phyloP scores from a whole-genome alignment of 2,329 filamentous ascomycete species.

The Didymella segeticola region DNA sequence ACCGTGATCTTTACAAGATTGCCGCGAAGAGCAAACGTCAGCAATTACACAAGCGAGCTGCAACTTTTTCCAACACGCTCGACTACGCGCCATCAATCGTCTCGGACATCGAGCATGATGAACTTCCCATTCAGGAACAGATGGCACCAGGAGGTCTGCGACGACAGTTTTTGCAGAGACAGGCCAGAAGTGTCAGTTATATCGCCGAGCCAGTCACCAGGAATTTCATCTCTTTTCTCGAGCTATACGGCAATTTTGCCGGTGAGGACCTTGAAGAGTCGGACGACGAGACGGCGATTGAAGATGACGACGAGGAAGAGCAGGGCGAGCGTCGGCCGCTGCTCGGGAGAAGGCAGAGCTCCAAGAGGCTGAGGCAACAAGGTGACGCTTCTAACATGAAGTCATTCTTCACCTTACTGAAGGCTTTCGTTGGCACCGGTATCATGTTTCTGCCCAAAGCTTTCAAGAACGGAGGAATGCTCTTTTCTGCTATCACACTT shows the following conservation, averaged over 20 bases:
- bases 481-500: constrained; percentile 75
- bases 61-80: constrained; percentile 69
- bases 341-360: constrained; percentile 62
- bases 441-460: constrained; percentile 85
- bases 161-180: constrained; percentile 57
- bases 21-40: constrained; percentile 62
- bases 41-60: constrained; percentile 61
- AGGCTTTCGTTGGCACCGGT: constrained; percentile 80
- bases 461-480: constrained; percentile 77
- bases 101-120: constrained; percentile 43
- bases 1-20: constrained; percentile 78
- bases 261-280: constrained; percentile 70
- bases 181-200: constrained; percentile 49
- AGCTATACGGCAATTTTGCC: constrained; percentile 78
- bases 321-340: constrained; percentile 67
- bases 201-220: constrained; percentile 65
- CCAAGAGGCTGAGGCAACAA: constrained; percentile 53
- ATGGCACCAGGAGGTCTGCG: constrained; percentile 62
- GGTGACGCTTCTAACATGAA: constrained; percentile 73
- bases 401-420: constrained; percentile 79
- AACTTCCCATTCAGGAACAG: constrained; percentile 53
- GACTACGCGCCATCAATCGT: constrained; percentile 32
- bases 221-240: constrained; percentile 78
- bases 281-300: constrained; percentile 63
- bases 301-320: constrained; percentile 60